Evolutionary conservation across 176 grass and related monocot genomes (phyloP).

Genomic region (Otatea glauca): DNA sequence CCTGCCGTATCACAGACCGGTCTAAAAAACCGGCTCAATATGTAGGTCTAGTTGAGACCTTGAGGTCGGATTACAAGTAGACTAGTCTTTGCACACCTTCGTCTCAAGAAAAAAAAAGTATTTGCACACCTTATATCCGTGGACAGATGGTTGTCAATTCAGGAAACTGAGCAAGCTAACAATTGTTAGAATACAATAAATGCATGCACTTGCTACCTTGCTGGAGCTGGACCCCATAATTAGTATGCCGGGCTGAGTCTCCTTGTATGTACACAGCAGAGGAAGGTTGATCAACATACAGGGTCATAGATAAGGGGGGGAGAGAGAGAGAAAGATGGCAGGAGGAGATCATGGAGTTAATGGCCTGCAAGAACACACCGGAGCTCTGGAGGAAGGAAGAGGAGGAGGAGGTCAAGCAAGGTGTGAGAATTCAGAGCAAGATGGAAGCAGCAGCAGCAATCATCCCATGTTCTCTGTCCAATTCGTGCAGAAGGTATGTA

Average conservation of each 20-base stretch:
- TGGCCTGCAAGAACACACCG: constrained; percentile 18
- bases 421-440: constrained; percentile 32
- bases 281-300: not conserved
- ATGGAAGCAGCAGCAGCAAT: not conserved
- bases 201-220: not conserved
- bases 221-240: constrained; percentile 47
- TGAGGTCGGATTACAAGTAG: too few relatives aligned
- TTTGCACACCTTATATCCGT: not conserved
- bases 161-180: too few relatives aligned
- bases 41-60: too few relatives aligned
- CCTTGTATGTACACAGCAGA: not conserved
- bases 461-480: constrained; percentile 45
- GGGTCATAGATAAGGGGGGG: not conserved
- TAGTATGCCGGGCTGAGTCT: constrained; percentile 12
- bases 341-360: constrained; percentile 41
- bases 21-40: too few relatives aligned
- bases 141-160: too few relatives aligned
- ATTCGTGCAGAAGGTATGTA: constrained; percentile 51
- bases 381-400: constrained; percentile 46
- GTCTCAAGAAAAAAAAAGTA: too few relatives aligned
- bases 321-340: constrained; percentile 28
- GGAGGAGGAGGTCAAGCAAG: constrained; percentile 37
- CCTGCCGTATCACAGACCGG: too few relatives aligned
- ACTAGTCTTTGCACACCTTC: too few relatives aligned
- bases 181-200: too few relatives aligned